Conservation (phyloP, 352 stramenopile species). For the Pythium vanterpoolii region DNA sequence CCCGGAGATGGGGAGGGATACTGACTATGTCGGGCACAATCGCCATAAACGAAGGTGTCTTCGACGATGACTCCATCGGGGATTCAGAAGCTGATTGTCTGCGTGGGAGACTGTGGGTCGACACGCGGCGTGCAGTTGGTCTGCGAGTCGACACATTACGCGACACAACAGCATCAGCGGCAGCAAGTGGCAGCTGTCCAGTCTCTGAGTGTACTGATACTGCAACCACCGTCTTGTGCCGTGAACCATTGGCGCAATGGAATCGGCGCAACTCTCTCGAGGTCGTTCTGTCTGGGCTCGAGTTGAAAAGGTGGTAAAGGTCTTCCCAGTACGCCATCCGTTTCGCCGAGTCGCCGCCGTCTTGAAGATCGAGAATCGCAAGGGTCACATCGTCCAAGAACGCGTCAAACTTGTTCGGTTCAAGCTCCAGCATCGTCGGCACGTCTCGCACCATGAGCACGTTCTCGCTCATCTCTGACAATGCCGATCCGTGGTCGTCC, state of each 20-base stretch:
- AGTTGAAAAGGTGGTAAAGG: conserved; percentile 45
- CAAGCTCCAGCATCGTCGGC: conserved; percentile 30
- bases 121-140: conserved; percentile 13
- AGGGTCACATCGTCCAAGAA: conserved; percentile 37
- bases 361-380: conserved; percentile 43
- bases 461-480: background rate
- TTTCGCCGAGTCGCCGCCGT: background rate
- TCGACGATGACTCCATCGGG: background rate
- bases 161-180: background rate
- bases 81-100: background rate
- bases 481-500: background rate
- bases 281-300: conserved; percentile 23
- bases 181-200: background rate
- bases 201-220: background rate
- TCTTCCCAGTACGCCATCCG: conserved; percentile 34
- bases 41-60: background rate
- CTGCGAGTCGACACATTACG: background rate
- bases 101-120: conserved; percentile 14
- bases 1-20: conserved; percentile 15
- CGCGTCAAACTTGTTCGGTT: conserved; percentile 31
- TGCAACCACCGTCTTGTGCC: background rate
- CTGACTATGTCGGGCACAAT: background rate
- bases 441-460: conserved; percentile 32
- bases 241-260: background rate
- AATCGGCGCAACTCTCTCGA: conserved; percentile 14